Evolutionary conservation across 768 basidiomycete species (phyloP), one percentile per base, ranked within the genome.

Genomic region (Ramaria sp.): DNA sequence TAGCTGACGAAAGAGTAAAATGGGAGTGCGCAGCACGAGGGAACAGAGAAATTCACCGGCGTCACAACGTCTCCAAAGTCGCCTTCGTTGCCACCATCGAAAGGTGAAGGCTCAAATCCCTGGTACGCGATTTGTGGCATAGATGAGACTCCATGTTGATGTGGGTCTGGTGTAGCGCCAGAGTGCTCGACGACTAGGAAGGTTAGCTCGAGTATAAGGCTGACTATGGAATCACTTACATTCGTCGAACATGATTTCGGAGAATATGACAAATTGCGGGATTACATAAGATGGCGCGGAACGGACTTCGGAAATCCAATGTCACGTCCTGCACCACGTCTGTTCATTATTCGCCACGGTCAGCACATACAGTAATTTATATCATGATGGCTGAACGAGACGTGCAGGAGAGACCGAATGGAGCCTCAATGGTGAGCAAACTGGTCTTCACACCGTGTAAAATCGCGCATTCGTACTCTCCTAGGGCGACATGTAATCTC

Each of bases 361-460:
- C 60, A 52, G 66, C 57, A 22, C 3, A 28, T 25, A 25, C 39
- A 1, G 16, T 22, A 7, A 12, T 2, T 18, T 41, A 41, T 1
- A n/a, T n/a, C n/a, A 41, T 41, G 20, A 16, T n/a, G 8, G 20
- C 9, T 41, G 13, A 41, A 7, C 39, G 3, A 37, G 4, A 12
- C 20, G 18, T 44, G 20, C 52, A 90, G 88, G 91, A 30, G 87
- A 96, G 72, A 97, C 94, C 1, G 93, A 94, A 66, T 97, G 93
- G 92, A 89, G 88, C 16, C 62, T 85, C 42, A 92, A 86, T 61
- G 92, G 91, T 60, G 56, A 66, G 78, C 67, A 34, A 34, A 25
- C 37, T 53, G n/a, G 25, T 49, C 32, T 22, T 9, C 24, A 47
- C 16, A 8, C 42, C 44, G 45, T 32, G 22, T 25, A 28, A 7